Percentiles rank a stretch among this genome's conserved stretches.
Evolutionary conservation across 805 yeast species (phyloP).

Genomic region (Starmerella floricola): DNA sequence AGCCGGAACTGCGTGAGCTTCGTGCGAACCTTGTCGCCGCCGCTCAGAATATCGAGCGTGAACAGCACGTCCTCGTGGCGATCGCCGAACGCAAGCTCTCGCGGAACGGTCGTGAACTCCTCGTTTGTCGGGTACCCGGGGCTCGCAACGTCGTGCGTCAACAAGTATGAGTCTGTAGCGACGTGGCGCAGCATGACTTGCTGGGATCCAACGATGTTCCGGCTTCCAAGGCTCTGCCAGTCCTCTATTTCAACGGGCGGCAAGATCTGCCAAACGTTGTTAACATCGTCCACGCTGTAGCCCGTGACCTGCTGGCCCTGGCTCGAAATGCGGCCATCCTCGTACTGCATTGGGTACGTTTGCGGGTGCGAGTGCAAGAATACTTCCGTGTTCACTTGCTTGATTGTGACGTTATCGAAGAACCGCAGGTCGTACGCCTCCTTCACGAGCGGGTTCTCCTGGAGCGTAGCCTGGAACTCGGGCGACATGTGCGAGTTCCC

Average conservation of each 20-base stretch:
- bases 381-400: constrained; percentile 49
- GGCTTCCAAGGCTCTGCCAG: constrained; percentile 23
- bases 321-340: constrained; percentile 91
- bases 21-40: constrained; percentile 36
- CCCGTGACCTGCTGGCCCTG: constrained; percentile 90
- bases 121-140: constrained; percentile 53
- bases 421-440: constrained; percentile 57
- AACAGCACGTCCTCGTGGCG: constrained; percentile 67
- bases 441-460: constrained; percentile 48
- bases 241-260: constrained; percentile 30
- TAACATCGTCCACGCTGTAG: constrained; percentile 67
- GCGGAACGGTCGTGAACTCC: constrained; percentile 87
- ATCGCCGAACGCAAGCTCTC: constrained; percentile 53
- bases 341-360: constrained; percentile 80
- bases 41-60: constrained; percentile 33
- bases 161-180: constrained; percentile 59
- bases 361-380: constrained; percentile 82
- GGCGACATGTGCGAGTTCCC: constrained; percentile 90
- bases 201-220: constrained; percentile 45
- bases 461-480: constrained; percentile 74
- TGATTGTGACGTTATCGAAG: constrained; percentile 51
- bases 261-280: constrained; percentile 56
- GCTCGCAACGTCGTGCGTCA: constrained; percentile 69
- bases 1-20: constrained; percentile 74
- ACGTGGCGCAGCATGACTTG: constrained; percentile 61